Conservation (phyloP, 352 stramenopile genomes). For the Saprolegnia diclina region DNA sequence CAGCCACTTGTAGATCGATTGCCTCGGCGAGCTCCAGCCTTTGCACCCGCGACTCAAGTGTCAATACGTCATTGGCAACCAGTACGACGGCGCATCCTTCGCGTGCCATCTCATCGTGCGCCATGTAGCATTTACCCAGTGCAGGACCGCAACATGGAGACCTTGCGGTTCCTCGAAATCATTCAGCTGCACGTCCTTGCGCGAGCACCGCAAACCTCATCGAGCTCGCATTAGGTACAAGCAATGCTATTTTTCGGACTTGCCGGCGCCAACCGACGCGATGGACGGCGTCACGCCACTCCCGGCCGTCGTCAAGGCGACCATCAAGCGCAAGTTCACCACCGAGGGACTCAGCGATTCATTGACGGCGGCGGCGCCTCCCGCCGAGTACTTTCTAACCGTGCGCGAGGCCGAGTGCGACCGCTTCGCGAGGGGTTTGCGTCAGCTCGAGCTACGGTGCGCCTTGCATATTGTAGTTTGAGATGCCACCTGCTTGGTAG, state of each 20-base stretch:
- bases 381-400: constrained; percentile 20
- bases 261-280: neutral
- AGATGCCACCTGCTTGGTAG: neutral
- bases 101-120: neutral
- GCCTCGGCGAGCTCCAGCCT: constrained; percentile 19
- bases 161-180: constrained; percentile 25
- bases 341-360: neutral
- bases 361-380: neutral
- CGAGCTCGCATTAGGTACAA: constrained; percentile 14
- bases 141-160: constrained; percentile 27
- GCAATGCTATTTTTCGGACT: constrained; percentile 19
- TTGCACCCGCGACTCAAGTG: constrained; percentile 1
- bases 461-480: neutral
- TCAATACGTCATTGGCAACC: constrained; percentile 9
- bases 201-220: neutral
- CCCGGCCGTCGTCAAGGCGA: constrained; percentile 14
- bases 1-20: constrained; percentile 11
- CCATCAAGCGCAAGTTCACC: constrained; percentile 26
- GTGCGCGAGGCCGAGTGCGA: constrained; percentile 2
- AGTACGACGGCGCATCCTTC: constrained; percentile 1
- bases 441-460: constrained; percentile 21
- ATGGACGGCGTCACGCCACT: constrained; percentile 11
- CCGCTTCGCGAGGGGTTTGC: constrained; percentile 1
- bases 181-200: constrained; percentile 10
- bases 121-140: constrained; percentile 16